Conservation (phyloP, 2,329 filamentous ascomycete species). For the Talaromyces sp. region DNA sequence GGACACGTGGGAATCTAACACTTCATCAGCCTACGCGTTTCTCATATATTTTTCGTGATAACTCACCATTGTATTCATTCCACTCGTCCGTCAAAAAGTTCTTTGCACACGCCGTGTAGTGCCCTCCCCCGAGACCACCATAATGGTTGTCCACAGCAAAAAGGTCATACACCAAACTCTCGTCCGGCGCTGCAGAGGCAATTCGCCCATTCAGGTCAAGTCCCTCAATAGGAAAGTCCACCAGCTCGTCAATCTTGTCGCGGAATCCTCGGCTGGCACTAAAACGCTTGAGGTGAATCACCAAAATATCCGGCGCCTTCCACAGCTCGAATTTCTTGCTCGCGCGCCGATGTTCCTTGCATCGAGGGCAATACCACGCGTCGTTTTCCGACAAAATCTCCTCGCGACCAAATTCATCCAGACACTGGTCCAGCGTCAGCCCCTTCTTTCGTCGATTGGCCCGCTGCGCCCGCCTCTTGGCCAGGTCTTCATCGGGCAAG, state of each 20-base stretch:
- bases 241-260: slow-evolving; percentile 85
- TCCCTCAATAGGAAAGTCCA: slow-evolving; percentile 86
- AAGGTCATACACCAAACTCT: slow-evolving; percentile 81
- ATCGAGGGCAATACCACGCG: slow-evolving; percentile 94
- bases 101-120: slow-evolving; percentile 92
- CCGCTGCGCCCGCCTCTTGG: slow-evolving; percentile 58
- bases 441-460: slow-evolving; percentile 65
- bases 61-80: slow-evolving; percentile 91
- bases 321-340: slow-evolving; percentile 97
- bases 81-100: slow-evolving; percentile 85
- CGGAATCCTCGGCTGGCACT: slow-evolving; percentile 75
- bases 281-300: slow-evolving; percentile 94
- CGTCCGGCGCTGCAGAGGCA: slow-evolving; percentile 71
- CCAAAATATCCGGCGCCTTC: slow-evolving; percentile 91
- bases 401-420: slow-evolving; percentile 90
- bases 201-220: slow-evolving; percentile 78
- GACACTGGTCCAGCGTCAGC: slow-evolving; percentile 80
- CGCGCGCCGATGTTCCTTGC: slow-evolving; percentile 87
- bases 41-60: no score
- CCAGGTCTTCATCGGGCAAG: slow-evolving; percentile 58
- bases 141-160: slow-evolving; percentile 96
- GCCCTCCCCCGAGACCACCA: slow-evolving; percentile 85
- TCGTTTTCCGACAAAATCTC: slow-evolving; percentile 93
- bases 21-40: slow-evolving; percentile 28
- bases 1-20: slow-evolving; percentile 67